Evolutionary conservation across 805 yeast genomes (phyloP).

Genomic region (Clavispora phyllophila): DNA sequence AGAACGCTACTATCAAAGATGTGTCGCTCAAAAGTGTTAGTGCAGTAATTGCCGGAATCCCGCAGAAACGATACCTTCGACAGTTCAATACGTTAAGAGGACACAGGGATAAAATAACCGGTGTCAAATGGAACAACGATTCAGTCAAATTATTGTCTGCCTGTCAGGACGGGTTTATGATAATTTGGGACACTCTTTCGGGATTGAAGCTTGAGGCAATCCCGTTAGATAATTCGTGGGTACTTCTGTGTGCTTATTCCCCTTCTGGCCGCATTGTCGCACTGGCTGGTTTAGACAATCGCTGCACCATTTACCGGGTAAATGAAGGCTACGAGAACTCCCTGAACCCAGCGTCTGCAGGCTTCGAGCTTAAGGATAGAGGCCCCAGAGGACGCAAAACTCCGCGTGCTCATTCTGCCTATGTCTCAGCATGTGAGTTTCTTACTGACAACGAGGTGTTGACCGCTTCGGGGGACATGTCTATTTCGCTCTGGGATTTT

Average conservation of each 20-base stretch:
- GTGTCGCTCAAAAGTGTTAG: constrained; percentile 40
- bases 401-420: constrained; percentile 70
- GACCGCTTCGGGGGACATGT: constrained; percentile 80
- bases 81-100: constrained; percentile 44
- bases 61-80: constrained; percentile 21
- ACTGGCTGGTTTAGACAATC: constrained; percentile 78
- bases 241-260: constrained; percentile 66
- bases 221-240: constrained; percentile 73
- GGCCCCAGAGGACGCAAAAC: constrained; percentile 4
- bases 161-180: constrained; percentile 81
- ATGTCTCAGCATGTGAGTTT: constrained; percentile 71
- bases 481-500: constrained; percentile 77
- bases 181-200: constrained; percentile 76
- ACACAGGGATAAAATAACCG: constrained; percentile 70
- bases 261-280: constrained; percentile 66
- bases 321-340: background rate
- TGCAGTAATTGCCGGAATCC: constrained; percentile 26
- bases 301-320: constrained; percentile 61
- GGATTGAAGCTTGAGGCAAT: constrained; percentile 70
- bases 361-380: constrained; percentile 9
- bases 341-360: background rate
- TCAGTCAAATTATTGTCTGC: constrained; percentile 61
- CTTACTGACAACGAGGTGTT: constrained; percentile 50
- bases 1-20: constrained; percentile 41
- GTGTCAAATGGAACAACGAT: constrained; percentile 63